Evolutionary conservation across 805 yeast species (phyloP).

Genomic region (Suhomyces faveliae): DNA sequence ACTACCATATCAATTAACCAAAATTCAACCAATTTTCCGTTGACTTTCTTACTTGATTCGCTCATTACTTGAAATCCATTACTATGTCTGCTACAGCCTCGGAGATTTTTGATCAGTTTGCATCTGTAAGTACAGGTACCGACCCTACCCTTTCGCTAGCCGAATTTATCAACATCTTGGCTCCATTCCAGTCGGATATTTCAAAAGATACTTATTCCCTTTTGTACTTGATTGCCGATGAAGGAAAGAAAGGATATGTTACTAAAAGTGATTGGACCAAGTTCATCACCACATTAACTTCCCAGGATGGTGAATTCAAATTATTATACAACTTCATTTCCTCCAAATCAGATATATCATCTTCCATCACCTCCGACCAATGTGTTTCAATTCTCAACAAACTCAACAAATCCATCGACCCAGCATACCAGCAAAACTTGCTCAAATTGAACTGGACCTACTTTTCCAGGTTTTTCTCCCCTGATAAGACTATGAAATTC

Average conservation of each 20-base stretch:
- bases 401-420: conserved; percentile 41
- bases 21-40: not conserved
- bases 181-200: conserved; percentile 42
- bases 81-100: conserved; percentile 9
- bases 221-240: conserved; percentile 80
- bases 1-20: not conserved
- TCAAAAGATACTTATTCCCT: conserved; percentile 44
- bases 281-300: conserved; percentile 55
- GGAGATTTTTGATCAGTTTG: conserved; percentile 41
- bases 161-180: conserved; percentile 35
- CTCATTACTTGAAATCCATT: not conserved
- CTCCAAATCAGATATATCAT: conserved; percentile 1
- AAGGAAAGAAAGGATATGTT: conserved; percentile 63
- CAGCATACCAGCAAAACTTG: conserved; percentile 40
- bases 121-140: conserved; percentile 15
- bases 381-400: conserved; percentile 35
- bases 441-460: conserved; percentile 44
- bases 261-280: conserved; percentile 69
- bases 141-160: conserved; percentile 31
- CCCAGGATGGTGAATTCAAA: conserved; percentile 42
- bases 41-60: not conserved
- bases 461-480: conserved; percentile 40
- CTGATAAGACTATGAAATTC: conserved; percentile 36
- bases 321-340: conserved; percentile 52
- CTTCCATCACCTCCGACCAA: conserved; percentile 29